Base-by-base conservation (phyloP, 371 early-diverging fungal genomes). In the Rhizopus arrhizus region DNA sequence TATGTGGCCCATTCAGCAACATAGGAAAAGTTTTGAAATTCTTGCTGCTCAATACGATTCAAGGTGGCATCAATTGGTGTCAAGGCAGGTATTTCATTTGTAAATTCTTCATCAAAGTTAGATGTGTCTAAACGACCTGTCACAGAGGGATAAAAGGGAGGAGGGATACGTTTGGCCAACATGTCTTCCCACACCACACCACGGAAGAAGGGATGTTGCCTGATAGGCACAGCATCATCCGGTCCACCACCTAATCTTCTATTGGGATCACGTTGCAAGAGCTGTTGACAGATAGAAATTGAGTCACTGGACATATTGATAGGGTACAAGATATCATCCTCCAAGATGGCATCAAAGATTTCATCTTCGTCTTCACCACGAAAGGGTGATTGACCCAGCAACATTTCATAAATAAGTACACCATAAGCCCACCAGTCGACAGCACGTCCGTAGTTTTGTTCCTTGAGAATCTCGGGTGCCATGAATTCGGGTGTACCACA, bases 401-500 rank as follows among this genome's bases (percentile, higher is more conserved):
- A 74, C 96, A 99, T 95, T 81, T 99, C 97, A 73, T 97, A 99
- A 45, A 99, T 89, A 66, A 99, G 74, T 2, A 99, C 97, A 57
- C 99, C 99, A 66, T 96, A 92, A 0, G 99, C 95, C 99, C 99
- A 99, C 95, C 99, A 97, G 77, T 99, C 99, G 1, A 95, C 97
- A 0, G 90, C 90, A 41, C 90, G 89, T 4, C 90, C 93, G 70
- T 99, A 99, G 46, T 88, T 89, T 77, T 94, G 89, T 62, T 95
- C 96, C 49, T 83, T 73, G 31, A 99, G 80, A 35, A 99, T 95
- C 72, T 99, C 99, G 12, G 99, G 99, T 0, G 99, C 99, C 95
- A 99, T 96, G 69, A 95, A 99, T 76, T 99, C 99, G 13, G 99
- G 99, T 11, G 99, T 99, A 45, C 99, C 99, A 77, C 98, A 98